A percentile compares a stretch with the other conserved stretches of the same genome.
Conservation (phyloP, 2,329 filamentous ascomycete species). For the Paracoccidioides lutzii region DNA sequence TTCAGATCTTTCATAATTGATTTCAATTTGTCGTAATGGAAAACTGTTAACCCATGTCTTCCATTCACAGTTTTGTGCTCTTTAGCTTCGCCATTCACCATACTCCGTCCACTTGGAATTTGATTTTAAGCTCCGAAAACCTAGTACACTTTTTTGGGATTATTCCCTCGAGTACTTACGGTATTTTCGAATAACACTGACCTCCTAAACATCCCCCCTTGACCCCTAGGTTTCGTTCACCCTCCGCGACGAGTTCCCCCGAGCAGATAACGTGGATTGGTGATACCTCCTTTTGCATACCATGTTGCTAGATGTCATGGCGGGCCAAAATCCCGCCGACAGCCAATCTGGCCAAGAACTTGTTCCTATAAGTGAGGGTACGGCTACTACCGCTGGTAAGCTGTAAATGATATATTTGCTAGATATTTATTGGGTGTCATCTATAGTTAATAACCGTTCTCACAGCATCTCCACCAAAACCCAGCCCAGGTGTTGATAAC, state of each 20-base stretch:
- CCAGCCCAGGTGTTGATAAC: conserved; percentile 1
- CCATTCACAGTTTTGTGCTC: neutral
- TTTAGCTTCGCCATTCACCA: neutral
- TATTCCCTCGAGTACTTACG: neutral
- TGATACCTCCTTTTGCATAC: conserved; percentile 5
- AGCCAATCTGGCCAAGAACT: conserved; percentile 27
- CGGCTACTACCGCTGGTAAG: conserved; percentile 29
- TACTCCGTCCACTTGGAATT: neutral
- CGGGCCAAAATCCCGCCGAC: conserved; percentile 22
- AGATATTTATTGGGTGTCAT: conserved; percentile 4
- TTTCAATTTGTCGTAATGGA: neutral
- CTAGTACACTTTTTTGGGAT: neutral
- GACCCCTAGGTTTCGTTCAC: neutral
- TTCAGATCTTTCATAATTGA: neutral
- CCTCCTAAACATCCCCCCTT: neutral
- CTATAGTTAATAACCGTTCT: conserved; percentile 4
- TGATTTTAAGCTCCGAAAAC: neutral
- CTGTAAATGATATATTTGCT: conserved; percentile 5
- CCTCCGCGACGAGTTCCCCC: neutral
- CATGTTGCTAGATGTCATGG: conserved; percentile 29
- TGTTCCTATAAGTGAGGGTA: conserved; percentile 30
- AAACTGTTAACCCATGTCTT: neutral
- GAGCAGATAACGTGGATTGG: neutral
- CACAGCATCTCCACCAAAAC: conserved; percentile 7
- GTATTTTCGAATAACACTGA: neutral